phyloP scores from a whole-genome alignment of 495 filamentous ascomycete species.

The Trichoderma asperelloides region DNA sequence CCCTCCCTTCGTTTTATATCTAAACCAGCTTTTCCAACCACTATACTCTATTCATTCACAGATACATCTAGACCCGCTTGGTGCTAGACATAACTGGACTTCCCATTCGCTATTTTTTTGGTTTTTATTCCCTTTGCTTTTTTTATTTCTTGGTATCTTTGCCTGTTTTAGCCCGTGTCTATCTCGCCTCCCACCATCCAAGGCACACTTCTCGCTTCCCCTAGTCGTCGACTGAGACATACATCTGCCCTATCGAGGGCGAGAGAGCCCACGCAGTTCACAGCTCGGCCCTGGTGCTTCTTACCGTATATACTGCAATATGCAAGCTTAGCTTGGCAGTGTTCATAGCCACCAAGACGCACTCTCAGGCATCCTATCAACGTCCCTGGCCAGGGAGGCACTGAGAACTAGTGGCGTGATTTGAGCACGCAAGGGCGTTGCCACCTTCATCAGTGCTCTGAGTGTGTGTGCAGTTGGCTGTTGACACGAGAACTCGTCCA shows the following conservation, averaged over 20 bases:
- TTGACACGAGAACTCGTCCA: neutral
- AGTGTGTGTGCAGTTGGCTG: neutral
- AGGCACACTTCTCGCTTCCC: neutral
- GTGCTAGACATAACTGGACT: neutral
- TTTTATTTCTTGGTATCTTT: neutral
- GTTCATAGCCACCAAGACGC: neutral
- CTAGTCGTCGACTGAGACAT: neutral
- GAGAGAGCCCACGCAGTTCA: neutral
- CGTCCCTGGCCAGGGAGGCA: neutral
- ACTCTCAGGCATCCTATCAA: neutral
- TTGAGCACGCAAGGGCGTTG: constrained; percentile 1
- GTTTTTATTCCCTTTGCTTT: neutral
- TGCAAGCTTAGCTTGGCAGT: neutral
- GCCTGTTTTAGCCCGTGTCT: too few species aligned
- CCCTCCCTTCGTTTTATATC: neutral
- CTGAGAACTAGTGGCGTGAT: neutral
- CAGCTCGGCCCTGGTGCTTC: neutral
- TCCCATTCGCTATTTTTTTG: neutral
- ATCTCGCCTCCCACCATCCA: neutral
- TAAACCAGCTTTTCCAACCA: neutral
- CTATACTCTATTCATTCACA: neutral
- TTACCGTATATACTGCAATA: neutral
- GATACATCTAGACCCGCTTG: neutral
- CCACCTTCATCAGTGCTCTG: neutral
- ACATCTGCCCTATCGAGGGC: constrained; percentile 2